phyloP scores from a whole-genome alignment of 192 early-diverging fungal species.

The Cetraspora pellucida region DNA sequence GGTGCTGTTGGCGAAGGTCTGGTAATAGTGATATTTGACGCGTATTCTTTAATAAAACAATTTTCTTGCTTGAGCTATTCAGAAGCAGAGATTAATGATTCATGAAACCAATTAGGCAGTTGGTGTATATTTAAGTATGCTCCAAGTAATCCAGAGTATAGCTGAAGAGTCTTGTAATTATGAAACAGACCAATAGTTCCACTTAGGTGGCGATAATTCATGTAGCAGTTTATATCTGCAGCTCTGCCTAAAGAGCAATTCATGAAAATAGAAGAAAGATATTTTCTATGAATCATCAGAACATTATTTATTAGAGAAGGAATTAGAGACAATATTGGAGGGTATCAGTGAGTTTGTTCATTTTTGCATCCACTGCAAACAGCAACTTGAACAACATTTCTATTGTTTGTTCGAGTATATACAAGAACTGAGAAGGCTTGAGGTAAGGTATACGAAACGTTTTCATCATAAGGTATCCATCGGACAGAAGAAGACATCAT shows the following conservation, averaged over 20 bases:
- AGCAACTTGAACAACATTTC: no score
- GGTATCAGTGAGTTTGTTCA: neutral
- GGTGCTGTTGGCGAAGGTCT: neutral
- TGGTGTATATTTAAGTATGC: neutral
- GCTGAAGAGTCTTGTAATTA: neutral
- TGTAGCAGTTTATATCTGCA: neutral
- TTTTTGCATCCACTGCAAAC: no score
- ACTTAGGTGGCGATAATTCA: neutral
- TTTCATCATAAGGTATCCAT: no score
- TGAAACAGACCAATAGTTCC: neutral
- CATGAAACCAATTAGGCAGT: neutral
- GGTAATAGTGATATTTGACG: neutral
- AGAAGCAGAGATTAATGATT: neutral
- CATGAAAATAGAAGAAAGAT: neutral
- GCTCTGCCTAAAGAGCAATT: neutral
- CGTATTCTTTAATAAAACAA: neutral
- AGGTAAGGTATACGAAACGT: no score
- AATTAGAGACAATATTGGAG: neutral
- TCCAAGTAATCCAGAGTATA: conserved; percentile 2
- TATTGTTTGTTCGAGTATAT: no score
- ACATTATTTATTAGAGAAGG: neutral
- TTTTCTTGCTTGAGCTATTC: neutral
- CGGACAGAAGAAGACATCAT: no score
- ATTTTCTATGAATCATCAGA: neutral
- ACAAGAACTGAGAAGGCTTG: no score